Percentiles rank a stretch among this genome's conserved stretches.
These are phyloP conservation scores for Clonostachys chloroleuca DNA, from an alignment of 2,329 filamentous ascomycete genomes.

Conservation along the genomic window DNA sequence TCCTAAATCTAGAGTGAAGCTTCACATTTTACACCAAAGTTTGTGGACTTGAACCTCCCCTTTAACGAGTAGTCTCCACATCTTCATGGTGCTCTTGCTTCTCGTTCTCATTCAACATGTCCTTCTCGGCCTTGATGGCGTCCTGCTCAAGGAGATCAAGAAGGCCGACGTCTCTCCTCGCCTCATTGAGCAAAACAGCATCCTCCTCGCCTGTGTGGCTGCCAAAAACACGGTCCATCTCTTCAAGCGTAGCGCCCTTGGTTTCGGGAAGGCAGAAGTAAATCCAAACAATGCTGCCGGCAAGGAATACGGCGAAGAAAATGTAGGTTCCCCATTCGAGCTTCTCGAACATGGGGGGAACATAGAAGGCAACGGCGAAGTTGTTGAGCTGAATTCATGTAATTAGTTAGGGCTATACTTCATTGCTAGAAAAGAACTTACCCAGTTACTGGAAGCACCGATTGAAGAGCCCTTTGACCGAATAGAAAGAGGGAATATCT, in stretches of 20 bases:
- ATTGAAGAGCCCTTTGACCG: slow-evolving; percentile 61
- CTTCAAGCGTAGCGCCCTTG: slow-evolving; percentile 46
- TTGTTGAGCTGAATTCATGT: slow-evolving; percentile 46
- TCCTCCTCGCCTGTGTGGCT: slow-evolving; percentile 23
- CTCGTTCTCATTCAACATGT: no score
- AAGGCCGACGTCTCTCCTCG: slow-evolving; percentile 14
- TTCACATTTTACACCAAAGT: no score
- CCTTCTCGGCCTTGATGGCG: no score
- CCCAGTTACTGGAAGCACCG: slow-evolving; percentile 46
- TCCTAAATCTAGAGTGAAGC: no score
- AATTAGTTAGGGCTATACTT: slow-evolving; percentile 43
- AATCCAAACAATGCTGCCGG: slow-evolving; percentile 39
- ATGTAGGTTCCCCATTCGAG: slow-evolving; percentile 46
- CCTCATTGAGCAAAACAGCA: slow-evolving; percentile 12
- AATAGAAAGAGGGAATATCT: slow-evolving; percentile 58
- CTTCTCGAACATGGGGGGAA: slow-evolving; percentile 53
- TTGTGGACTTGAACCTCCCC: no score
- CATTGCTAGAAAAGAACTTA: slow-evolving; percentile 5
- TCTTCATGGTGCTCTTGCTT: no score
- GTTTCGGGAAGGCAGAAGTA: slow-evolving; percentile 50
- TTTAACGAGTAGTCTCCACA: no score
- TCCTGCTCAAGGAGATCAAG: no score
- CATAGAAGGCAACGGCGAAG: slow-evolving; percentile 47
- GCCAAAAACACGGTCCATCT: slow-evolving; percentile 47
- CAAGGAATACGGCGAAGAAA: slow-evolving; percentile 54